Evolutionary conservation across 176 grass and related monocot species (phyloP).

Genomic region (Eleusine coracana): DNA sequence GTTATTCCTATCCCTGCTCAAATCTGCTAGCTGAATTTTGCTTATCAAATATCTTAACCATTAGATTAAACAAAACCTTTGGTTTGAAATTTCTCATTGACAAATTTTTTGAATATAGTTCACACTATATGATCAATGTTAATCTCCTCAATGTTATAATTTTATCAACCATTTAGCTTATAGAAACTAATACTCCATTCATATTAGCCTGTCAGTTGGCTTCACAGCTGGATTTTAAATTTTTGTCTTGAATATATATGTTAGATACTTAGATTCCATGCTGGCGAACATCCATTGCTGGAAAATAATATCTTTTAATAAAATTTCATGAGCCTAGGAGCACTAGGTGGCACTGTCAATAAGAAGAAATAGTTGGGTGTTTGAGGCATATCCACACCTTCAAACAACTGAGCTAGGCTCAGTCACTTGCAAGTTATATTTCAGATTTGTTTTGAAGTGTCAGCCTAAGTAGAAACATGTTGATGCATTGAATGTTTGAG

Average conservation of each 20-base stretch:
- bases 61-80: conserved; percentile 14
- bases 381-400: background rate
- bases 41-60: conserved; percentile 24
- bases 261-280: background rate
- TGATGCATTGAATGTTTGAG: background rate
- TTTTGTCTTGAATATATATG: background rate
- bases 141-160: background rate
- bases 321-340: background rate
- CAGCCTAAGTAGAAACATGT: conserved; percentile 1
- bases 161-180: background rate
- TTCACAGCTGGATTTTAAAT: conserved; percentile 7
- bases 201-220: background rate
- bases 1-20: conserved; percentile 5
- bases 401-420: background rate
- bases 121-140: conserved; percentile 2
- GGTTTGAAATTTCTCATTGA: conserved; percentile 20
- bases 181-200: conserved; percentile 12
- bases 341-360: background rate
- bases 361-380: background rate
- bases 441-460: background rate
- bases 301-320: background rate
- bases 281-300: background rate
- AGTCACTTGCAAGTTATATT: background rate
- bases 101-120: background rate
- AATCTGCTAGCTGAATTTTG: conserved; percentile 4